These are phyloP conservation scores for Calonectria pauciramosa DNA, from an alignment of 2,329 filamentous ascomycete species.

Conservation along the genomic window DNA sequence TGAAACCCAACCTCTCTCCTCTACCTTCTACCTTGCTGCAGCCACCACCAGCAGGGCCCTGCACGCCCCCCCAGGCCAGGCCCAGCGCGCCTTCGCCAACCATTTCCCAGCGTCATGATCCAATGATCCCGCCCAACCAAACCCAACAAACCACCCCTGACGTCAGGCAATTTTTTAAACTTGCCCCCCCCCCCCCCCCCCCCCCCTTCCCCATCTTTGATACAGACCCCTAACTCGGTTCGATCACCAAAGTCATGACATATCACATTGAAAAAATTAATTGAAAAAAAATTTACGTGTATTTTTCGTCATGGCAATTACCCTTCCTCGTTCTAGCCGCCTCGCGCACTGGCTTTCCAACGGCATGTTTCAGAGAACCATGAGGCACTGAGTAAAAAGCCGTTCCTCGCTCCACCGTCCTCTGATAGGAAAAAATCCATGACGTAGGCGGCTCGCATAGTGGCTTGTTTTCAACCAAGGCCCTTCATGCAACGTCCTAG, in stretches of 20 bases:
- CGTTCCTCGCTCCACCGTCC: background rate
- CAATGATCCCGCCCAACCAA: background rate
- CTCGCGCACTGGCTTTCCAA: background rate
- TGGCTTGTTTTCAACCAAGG: slow-evolving; percentile 22
- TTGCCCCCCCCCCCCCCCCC: background rate
- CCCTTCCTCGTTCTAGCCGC: background rate
- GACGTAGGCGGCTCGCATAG: slow-evolving; percentile 27
- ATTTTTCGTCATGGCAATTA: background rate
- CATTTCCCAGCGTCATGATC: background rate
- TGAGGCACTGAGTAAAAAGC: background rate
- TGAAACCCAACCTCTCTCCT: background rate
- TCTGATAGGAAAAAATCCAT: background rate
- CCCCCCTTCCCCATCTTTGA: background rate
- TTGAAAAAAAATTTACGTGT: background rate
- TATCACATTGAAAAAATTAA: background rate
- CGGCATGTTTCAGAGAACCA: background rate
- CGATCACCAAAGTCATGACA: background rate
- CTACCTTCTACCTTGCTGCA: background rate
- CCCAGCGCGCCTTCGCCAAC: background rate
- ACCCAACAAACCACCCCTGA: slow-evolving; percentile 10
- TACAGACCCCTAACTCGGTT: background rate
- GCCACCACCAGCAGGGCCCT: background rate
- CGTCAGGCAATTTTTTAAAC: slow-evolving; percentile 9
- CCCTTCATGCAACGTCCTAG: background rate
- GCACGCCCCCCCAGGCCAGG: background rate